Evolutionary conservation across 306 rosid species (phyloP).

Genomic region (Aeschynomene evenia): DNA sequence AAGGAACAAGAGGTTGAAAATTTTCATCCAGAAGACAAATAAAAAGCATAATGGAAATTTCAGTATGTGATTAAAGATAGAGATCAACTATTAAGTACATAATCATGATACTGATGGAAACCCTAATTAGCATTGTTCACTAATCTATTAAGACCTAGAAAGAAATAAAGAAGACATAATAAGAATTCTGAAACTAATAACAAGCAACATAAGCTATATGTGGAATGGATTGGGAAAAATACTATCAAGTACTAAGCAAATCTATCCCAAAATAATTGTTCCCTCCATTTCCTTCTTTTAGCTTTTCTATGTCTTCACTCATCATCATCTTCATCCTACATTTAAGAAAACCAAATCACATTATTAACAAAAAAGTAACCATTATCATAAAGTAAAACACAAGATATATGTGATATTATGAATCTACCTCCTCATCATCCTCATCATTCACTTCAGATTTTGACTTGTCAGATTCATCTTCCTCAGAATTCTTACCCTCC

Average conservation of each 20-base stretch:
- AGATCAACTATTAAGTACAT: conserved; percentile 32
- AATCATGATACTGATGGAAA: conserved; percentile 20
- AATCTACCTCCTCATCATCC: conserved; percentile 65
- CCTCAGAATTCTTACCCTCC: conserved; percentile 68
- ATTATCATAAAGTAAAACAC: not conserved
- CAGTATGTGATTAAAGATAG: not conserved
- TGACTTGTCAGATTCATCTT: conserved; percentile 86
- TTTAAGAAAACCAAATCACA: not conserved
- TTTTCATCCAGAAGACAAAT: not conserved
- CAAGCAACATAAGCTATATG: conserved; percentile 12
- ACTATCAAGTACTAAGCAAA: conserved; percentile 20
- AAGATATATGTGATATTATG: not conserved
- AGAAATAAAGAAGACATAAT: conserved; percentile 8
- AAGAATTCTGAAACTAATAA: conserved; percentile 33
- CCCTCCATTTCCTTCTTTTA: conserved; percentile 16
- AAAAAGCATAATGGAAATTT: conserved; percentile 12
- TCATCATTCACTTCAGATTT: conserved; percentile 84
- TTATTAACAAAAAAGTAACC: not conserved
- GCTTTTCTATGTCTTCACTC: conserved; percentile 37
- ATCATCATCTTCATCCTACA: conserved; percentile 69
- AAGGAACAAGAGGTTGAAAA: not conserved
- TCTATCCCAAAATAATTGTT: conserved; percentile 33
- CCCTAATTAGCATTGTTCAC: conserved; percentile 17
- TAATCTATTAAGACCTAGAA: conserved; percentile 27
- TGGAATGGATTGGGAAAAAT: conserved; percentile 24